Conservation (phyloP, 2,329 filamentous ascomycete genomes). For the Colletotrichum acutatum region DNA sequence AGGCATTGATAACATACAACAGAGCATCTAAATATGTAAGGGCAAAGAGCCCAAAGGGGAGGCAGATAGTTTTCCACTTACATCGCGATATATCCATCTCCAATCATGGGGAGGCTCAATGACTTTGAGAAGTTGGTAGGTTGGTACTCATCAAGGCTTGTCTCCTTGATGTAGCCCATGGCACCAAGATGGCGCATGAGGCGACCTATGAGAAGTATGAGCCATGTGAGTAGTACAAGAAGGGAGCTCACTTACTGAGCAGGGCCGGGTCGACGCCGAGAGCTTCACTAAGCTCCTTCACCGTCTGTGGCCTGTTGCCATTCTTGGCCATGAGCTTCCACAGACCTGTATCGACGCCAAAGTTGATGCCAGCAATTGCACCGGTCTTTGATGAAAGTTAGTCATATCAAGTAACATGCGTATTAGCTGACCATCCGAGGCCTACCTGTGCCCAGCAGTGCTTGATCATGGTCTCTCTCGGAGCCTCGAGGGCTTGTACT, state of each 20-base stretch:
- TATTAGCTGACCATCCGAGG: neutral
- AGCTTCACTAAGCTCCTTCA: conserved; percentile 43
- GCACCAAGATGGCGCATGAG: conserved; percentile 50
- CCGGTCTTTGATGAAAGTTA: conserved; percentile 34
- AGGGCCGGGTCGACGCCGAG: conserved; percentile 41
- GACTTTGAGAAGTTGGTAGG: conserved; percentile 51
- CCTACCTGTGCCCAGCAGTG: conserved; percentile 57
- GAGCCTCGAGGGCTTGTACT: conserved; percentile 53
- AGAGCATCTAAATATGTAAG: too few species aligned
- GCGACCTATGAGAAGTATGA: conserved; percentile 31
- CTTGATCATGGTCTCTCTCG: conserved; percentile 59
- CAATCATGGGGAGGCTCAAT: conserved; percentile 47
- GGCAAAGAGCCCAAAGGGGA: neutral
- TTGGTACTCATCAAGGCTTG: conserved; percentile 47
- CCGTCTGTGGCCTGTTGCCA: conserved; percentile 42
- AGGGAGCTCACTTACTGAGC: neutral
- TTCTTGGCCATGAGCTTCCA: conserved; percentile 47
- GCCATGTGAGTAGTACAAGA: neutral
- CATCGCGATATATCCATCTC: conserved; percentile 47
- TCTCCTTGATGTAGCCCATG: conserved; percentile 53
- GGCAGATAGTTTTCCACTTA: conserved; percentile 32
- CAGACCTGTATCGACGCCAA: conserved; percentile 49
- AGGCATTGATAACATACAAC: neutral
- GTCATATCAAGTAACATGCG: neutral
- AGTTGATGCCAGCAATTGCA: conserved; percentile 41